phyloP scores from a whole-genome alignment of 495 filamentous ascomycete species.

The Hypoxylon fragiforme region DNA sequence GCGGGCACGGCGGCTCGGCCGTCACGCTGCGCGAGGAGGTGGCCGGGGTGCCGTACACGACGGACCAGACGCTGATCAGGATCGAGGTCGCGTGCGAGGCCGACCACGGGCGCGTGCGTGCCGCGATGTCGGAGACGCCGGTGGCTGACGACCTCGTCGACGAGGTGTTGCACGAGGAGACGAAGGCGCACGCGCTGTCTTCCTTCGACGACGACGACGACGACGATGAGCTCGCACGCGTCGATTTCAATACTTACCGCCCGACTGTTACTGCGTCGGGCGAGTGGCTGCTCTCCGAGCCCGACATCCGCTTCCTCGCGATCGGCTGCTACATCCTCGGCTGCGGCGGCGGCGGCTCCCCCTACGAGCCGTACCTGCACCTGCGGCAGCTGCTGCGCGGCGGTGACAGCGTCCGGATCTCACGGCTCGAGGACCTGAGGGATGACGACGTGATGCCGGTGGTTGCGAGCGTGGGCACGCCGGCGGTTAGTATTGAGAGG shows the following conservation, averaged over 20 bases:
- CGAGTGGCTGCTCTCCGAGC: conserved; percentile 48
- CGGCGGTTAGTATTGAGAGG: conserved; percentile 42
- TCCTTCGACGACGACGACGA: not conserved
- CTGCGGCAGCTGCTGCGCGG: conserved; percentile 41
- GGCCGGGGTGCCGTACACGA: conserved; percentile 6
- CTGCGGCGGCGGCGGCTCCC: conserved; percentile 51
- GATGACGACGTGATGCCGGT: conserved; percentile 38
- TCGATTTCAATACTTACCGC: conserved; percentile 33
- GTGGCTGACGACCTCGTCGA: conserved; percentile 3
- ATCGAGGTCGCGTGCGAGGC: conserved; percentile 10
- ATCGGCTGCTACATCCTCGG: conserved; percentile 58
- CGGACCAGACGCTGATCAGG: conserved; percentile 7
- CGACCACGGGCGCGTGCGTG: conserved; percentile 10
- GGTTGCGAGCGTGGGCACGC: conserved; percentile 38
- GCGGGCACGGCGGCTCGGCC: conserved; percentile 21
- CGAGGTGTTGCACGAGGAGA: conserved; percentile 14
- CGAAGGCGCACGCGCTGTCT: conserved; percentile 8
- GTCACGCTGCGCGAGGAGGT: conserved; percentile 7
- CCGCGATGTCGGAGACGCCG: conserved; percentile 1
- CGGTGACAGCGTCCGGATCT: conserved; percentile 39
- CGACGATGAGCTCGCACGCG: not conserved
- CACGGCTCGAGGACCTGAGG: conserved; percentile 30
- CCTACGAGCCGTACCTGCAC: conserved; percentile 36
- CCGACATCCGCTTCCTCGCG: conserved; percentile 54
- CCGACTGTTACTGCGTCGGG: conserved; percentile 25